Conservation (phyloP, 2,329 filamentous ascomycete genomes). For the Aspergillus udagawae region DNA sequence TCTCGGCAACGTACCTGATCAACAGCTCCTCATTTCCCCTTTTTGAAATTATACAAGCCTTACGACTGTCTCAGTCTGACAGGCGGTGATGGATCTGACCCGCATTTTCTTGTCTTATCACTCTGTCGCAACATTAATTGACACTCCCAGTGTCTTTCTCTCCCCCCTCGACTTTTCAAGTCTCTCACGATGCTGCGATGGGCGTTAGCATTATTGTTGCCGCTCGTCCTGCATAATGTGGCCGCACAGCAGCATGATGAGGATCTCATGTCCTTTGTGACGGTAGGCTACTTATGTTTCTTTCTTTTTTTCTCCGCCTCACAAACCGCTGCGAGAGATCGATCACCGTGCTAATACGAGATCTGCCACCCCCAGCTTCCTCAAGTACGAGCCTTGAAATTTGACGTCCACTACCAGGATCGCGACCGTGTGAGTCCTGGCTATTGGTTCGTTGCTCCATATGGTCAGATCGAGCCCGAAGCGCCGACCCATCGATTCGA, state of each 20-base stretch:
- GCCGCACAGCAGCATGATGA: conserved; percentile 7
- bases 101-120: background rate
- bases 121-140: background rate
- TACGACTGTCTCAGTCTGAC: background rate
- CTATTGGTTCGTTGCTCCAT: conserved; percentile 49
- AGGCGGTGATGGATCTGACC: background rate
- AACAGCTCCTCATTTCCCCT: background rate
- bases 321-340: background rate
- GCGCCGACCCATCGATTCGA: conserved; percentile 23
- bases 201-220: background rate
- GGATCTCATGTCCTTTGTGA: conserved; percentile 15
- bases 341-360: background rate
- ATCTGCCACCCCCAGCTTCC: conserved; percentile 17
- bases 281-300: conserved; percentile 6
- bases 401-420: conserved; percentile 23
- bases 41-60: background rate
- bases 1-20: background rate
- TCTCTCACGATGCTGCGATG: background rate
- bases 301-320: too few relatives aligned
- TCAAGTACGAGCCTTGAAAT: conserved; percentile 23
- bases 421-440: conserved; percentile 35
- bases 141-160: background rate
- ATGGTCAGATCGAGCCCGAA: conserved; percentile 29
- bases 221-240: conserved; percentile 5
- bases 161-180: background rate